Conservation (phyloP, 768 basidiomycete genomes). For the Calocera cornea region DNA sequence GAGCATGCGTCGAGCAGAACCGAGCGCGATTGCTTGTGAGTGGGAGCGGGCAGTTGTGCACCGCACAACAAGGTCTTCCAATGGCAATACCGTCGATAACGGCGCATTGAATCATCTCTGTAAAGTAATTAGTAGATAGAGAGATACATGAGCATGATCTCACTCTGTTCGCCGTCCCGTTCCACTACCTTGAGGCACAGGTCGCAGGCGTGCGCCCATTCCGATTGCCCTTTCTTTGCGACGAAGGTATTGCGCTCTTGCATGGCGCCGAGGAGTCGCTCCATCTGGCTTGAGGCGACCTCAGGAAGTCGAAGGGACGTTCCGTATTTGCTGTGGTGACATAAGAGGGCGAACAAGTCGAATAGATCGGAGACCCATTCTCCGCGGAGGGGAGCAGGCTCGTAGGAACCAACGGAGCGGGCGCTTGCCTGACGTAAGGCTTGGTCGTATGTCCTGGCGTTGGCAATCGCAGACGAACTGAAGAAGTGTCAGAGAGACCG, state of each 20-base stretch:
- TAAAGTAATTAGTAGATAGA: background rate
- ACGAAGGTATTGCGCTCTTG: constrained; percentile 19
- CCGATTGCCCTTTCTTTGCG: constrained; percentile 21
- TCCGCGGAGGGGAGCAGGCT: constrained; percentile 9
- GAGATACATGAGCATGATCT: background rate
- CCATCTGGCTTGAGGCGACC: constrained; percentile 13
- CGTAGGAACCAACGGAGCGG: constrained; percentile 6
- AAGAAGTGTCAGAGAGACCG: background rate
- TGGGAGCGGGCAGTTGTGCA: background rate
- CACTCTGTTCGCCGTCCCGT: constrained; percentile 9
- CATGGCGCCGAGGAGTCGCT: constrained; percentile 17
- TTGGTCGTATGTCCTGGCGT: constrained; percentile 23
- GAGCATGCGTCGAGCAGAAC: background rate
- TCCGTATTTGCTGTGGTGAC: constrained; percentile 14
- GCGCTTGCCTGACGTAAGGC: constrained; percentile 6
- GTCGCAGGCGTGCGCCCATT: constrained; percentile 24
- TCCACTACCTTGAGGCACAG: constrained; percentile 17
- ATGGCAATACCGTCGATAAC: constrained; percentile 5
- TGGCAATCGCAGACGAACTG: constrained; percentile 23
- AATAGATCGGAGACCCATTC: constrained; percentile 22
- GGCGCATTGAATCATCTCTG: constrained; percentile 6
- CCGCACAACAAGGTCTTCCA: background rate
- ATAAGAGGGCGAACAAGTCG: constrained; percentile 16
- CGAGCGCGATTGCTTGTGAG: background rate
- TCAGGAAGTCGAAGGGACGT: constrained; percentile 15